Conservation (phyloP, 2,329 filamentous ascomycete species). For the Atkinsonella texensis region DNA sequence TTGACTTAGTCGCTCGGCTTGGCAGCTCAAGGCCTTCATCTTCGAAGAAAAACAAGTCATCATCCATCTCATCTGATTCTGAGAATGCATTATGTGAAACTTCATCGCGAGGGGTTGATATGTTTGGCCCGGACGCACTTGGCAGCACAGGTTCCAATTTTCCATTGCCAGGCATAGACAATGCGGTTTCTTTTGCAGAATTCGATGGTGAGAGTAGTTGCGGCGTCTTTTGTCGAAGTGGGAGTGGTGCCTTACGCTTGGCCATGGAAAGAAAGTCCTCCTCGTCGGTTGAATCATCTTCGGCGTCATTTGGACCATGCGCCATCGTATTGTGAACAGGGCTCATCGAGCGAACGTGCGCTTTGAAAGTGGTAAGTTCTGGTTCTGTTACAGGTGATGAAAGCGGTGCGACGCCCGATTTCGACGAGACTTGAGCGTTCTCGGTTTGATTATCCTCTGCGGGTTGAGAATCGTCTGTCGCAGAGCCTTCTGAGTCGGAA, state of each 20-base stretch:
- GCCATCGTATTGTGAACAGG: not conserved
- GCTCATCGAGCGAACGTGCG: too few species aligned
- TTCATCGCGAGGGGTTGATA: not conserved
- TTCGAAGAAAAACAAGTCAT: constrained; percentile 36
- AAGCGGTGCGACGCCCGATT: not conserved
- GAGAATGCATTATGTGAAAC: not conserved
- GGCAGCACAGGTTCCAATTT: not conserved
- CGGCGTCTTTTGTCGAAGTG: not conserved
- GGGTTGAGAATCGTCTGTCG: constrained; percentile 3
- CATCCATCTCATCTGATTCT: constrained; percentile 16
- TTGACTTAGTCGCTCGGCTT: not conserved
- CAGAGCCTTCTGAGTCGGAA: constrained; percentile 17
- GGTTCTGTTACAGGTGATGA: not conserved
- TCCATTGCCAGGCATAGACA: not conserved
- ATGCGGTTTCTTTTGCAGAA: constrained; percentile 10
- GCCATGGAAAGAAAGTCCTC: constrained; percentile 30
- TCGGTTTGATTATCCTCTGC: not conserved
- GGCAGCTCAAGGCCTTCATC: constrained; percentile 20
- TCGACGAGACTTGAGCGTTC: not conserved
- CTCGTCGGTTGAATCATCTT: constrained; percentile 26
- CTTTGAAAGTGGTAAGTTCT: too few species aligned
- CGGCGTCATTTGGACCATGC: constrained; percentile 8
- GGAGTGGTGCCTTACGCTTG: constrained; percentile 9
- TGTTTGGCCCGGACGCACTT: not conserved
- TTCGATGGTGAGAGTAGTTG: constrained; percentile 11